A percentile compares a stretch with the other conserved stretches of the same genome.
Evolutionary conservation across 2,329 filamentous ascomycete species (phyloP).

Genomic region (Sarocladium brachiariae): DNA sequence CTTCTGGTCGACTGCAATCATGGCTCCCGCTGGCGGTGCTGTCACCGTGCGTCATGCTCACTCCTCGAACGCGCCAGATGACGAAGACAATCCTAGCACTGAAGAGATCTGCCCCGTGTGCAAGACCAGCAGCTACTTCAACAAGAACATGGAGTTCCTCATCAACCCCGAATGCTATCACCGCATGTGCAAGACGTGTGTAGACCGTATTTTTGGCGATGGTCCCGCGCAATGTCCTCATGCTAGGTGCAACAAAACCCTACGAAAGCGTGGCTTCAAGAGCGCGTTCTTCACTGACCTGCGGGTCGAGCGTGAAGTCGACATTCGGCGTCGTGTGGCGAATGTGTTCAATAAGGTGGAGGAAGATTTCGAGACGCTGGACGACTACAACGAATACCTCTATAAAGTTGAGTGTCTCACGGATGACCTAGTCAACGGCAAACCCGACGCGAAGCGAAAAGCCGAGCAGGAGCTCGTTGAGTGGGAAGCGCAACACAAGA

Average conservation of each 20-base stretch:
- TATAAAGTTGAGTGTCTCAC: slow-evolving; percentile 87
- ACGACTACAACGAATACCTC: slow-evolving; percentile 88
- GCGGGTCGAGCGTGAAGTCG: slow-evolving; percentile 82
- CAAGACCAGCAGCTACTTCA: slow-evolving; percentile 94
- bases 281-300: slow-evolving; percentile 87
- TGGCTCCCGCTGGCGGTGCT: slow-evolving; percentile 11
- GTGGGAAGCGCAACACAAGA: slow-evolving; percentile 69
- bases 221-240: slow-evolving; percentile 91
- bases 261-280: slow-evolving; percentile 79
- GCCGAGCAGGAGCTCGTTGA: slow-evolving; percentile 40
- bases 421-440: slow-evolving; percentile 74
- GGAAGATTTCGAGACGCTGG: slow-evolving; percentile 81
- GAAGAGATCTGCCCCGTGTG: slow-evolving; percentile 90
- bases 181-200: slow-evolving; percentile 95
- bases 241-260: slow-evolving; percentile 76
- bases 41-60: background rate
- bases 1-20: background rate
- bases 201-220: slow-evolving; percentile 86
- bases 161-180: slow-evolving; percentile 99
- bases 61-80: slow-evolving; percentile 12
- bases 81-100: slow-evolving; percentile 16
- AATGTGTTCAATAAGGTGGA: slow-evolving; percentile 79
- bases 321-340: slow-evolving; percentile 75
- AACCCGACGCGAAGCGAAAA: slow-evolving; percentile 51
- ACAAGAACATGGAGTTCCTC: slow-evolving; percentile 86